These are phyloP conservation scores for Chloris gayana DNA, from an alignment of 176 grass and related monocot species.

Conservation along the genomic window DNA sequence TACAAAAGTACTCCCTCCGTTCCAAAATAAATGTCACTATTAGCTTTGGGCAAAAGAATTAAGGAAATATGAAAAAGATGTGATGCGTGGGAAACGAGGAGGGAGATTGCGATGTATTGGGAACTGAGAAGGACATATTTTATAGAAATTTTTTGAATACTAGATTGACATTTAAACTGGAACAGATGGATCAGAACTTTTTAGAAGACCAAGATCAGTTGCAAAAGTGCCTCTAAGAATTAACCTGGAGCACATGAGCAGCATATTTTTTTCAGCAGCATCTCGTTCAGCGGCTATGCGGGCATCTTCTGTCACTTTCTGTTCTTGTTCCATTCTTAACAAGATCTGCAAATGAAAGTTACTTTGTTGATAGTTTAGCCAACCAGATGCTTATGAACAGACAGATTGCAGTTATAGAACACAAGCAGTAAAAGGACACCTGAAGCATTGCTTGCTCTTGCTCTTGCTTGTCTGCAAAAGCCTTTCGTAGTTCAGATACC, in stretches of 20 bases:
- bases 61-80: too few relatives aligned
- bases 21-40: too few relatives aligned
- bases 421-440: conserved; percentile 55
- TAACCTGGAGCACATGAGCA: conserved; percentile 83
- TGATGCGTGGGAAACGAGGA: too few relatives aligned
- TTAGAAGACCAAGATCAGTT: neutral
- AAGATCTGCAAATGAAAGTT: conserved; percentile 57
- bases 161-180: too few relatives aligned
- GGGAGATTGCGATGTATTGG: too few relatives aligned
- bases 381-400: conserved; percentile 19
- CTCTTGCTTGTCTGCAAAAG: conserved; percentile 81
- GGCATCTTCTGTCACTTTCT: too few relatives aligned
- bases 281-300: conserved; percentile 80
- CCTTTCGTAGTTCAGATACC: conserved; percentile 60
- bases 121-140: too few relatives aligned
- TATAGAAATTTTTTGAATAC: too few relatives aligned
- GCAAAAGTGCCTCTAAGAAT: conserved; percentile 28
- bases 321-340: conserved; percentile 92
- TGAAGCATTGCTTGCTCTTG: conserved; percentile 89
- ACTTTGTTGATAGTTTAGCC: conserved; percentile 30
- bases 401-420: conserved; percentile 3
- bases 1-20: too few relatives aligned
- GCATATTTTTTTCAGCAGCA: conserved; percentile 76
- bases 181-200: too few relatives aligned
- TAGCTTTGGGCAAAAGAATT: too few relatives aligned